Percentiles rank a stretch among this genome's conserved stretches.
These are phyloP conservation scores for Magnaporthales sp. DNA, from an alignment of 2,329 filamentous ascomycete genomes.

Conservation along the genomic window DNA sequence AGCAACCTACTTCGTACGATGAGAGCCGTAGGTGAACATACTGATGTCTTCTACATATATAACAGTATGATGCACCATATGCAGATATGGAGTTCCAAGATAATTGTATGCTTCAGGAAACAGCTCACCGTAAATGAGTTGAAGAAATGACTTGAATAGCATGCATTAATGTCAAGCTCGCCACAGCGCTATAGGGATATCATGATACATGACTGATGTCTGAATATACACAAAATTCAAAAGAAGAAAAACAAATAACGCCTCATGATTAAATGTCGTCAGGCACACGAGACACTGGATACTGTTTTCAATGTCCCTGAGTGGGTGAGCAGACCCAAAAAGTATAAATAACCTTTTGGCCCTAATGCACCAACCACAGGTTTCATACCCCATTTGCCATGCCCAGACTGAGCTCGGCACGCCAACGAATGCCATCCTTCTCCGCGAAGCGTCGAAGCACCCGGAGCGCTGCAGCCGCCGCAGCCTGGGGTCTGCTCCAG, in stretches of 20 bases:
- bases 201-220: neutral
- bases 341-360: neutral
- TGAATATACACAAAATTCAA: neutral
- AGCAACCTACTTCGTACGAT: neutral
- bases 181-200: conserved; percentile 3
- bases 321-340: neutral
- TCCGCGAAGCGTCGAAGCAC: conserved; percentile 34
- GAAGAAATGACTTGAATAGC: neutral
- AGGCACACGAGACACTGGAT: neutral
- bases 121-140: neutral
- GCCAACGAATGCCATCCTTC: conserved; percentile 36
- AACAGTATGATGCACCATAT: neutral
- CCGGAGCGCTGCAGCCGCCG: conserved; percentile 26
- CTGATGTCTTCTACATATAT: neutral
- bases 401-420: conserved; percentile 24
- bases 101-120: neutral
- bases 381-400: neutral
- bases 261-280: neutral
- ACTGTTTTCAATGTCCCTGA: neutral
- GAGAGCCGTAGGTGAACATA: neutral
- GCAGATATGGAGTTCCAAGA: neutral
- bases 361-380: neutral
- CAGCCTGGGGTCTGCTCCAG: conserved; percentile 36
- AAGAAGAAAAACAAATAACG: neutral
- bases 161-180: neutral